Conservation (phyloP, 805 yeast species). For the Candida andamanensis region DNA sequence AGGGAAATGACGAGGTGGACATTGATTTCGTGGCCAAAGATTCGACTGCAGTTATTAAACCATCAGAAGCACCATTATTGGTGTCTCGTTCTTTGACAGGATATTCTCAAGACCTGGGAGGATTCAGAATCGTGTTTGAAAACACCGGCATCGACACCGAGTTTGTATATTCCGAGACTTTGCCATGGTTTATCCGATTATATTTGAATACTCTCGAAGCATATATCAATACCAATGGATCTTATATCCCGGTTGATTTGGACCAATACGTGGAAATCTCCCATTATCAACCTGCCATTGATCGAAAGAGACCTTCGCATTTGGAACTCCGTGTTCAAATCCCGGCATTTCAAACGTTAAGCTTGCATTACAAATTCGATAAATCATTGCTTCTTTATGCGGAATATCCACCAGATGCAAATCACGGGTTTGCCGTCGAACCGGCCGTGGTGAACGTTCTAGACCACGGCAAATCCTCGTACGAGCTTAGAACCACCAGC, state of each 20-base stretch:
- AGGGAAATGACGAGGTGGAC: constrained; percentile 31
- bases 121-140: constrained; percentile 70
- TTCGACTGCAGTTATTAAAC: constrained; percentile 35
- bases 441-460: constrained; percentile 76
- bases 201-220: constrained; percentile 66
- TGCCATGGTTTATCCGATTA: constrained; percentile 91
- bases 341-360: constrained; percentile 60
- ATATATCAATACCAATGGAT: constrained; percentile 19
- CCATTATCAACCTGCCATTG: constrained; percentile 71
- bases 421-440: constrained; percentile 92
- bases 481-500: constrained; percentile 77
- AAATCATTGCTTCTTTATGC: constrained; percentile 77
- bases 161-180: constrained; percentile 67
- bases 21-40: constrained; percentile 37
- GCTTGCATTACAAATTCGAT: constrained; percentile 75
- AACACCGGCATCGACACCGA: constrained; percentile 56
- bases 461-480: constrained; percentile 21
- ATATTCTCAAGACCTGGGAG: constrained; percentile 87
- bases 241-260: constrained; percentile 11
- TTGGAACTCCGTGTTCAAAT: constrained; percentile 61
- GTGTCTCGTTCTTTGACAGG: constrained; percentile 89
- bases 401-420: constrained; percentile 99
- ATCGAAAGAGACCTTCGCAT: constrained; percentile 77
- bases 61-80: constrained; percentile 49
- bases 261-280: constrained; percentile 41